phyloP scores from a whole-genome alignment of 129 eudicot genomes.

The Sambucus nigra region DNA sequence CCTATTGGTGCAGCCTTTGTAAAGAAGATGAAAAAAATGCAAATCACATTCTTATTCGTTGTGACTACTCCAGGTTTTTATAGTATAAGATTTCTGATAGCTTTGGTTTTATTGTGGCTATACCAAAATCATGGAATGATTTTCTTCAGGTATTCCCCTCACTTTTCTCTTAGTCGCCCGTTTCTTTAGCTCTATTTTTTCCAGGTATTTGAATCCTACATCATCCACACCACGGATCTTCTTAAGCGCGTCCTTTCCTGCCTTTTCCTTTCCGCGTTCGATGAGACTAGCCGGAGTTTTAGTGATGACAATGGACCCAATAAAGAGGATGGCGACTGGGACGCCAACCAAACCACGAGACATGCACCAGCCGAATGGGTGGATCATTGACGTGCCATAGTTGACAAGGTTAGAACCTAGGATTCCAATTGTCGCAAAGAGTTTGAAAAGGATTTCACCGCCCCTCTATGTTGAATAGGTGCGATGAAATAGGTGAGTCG shows the following conservation, averaged over 20 bases:
- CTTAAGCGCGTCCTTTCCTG: conserved; percentile 18
- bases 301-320: conserved; percentile 19
- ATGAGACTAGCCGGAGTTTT: conserved; percentile 26
- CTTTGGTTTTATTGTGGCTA: no score
- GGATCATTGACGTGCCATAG: conserved; percentile 10
- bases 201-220: no score
- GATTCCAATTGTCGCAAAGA: conserved; percentile 18
- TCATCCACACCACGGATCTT: conserved; percentile 33
- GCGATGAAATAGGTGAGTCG: no score
- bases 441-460: conserved; percentile 20
- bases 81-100: no score
- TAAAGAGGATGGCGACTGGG: conserved; percentile 14
- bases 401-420: conserved; percentile 15
- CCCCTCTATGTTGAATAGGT: conserved; percentile 19
- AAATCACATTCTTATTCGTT: no score
- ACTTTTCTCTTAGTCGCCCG: no score
- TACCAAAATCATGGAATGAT: no score
- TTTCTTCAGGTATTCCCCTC: no score
- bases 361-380: conserved; percentile 23
- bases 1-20: no score
- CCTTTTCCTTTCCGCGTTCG: conserved; percentile 5
- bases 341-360: conserved; percentile 19
- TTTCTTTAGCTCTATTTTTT: no score
- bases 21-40: no score
- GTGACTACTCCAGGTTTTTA: no score